A percentile compares a stretch with the other conserved stretches of the same genome.
Evolutionary conservation across 2,329 filamentous ascomycete genomes (phyloP).

Genomic region (Zalaria sp.): DNA sequence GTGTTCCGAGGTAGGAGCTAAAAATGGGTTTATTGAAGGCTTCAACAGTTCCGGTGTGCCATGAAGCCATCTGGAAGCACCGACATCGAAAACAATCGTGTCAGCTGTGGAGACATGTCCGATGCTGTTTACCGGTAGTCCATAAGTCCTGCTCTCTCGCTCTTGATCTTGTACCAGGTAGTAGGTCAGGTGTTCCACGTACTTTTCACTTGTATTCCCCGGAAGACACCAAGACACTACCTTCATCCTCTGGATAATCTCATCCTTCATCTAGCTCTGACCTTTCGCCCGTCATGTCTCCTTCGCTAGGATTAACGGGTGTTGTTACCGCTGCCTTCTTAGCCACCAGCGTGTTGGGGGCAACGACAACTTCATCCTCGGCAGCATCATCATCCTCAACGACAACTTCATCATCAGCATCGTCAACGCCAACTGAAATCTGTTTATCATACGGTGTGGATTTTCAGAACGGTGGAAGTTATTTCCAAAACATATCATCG

Average conservation of each 20-base stretch:
- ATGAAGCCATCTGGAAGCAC: neutral
- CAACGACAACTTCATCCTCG: neutral
- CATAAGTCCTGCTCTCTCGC: neutral
- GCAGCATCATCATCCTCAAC: too few species aligned
- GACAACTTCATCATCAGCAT: neutral
- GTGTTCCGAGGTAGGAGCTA: neutral
- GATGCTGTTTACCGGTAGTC: neutral
- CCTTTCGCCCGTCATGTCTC: neutral
- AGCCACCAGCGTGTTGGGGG: neutral
- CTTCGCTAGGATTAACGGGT: neutral
- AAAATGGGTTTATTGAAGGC: neutral
- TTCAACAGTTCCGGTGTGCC: neutral
- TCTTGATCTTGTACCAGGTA: neutral
- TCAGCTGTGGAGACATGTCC: neutral
- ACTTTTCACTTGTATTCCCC: too few species aligned
- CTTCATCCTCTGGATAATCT: neutral
- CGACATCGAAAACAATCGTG: neutral
- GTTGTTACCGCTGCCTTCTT: neutral
- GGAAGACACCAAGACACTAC: too few species aligned
- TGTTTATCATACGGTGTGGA: conserved; percentile 21
- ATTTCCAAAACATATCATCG: conserved; percentile 31
- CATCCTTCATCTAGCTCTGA: neutral
- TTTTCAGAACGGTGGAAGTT: conserved; percentile 27
- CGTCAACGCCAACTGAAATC: neutral
- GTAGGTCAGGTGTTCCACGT: neutral